These are phyloP conservation scores for Fusarium sp. DNA, from an alignment of 2,329 filamentous ascomycete species.

Conservation along the genomic window DNA sequence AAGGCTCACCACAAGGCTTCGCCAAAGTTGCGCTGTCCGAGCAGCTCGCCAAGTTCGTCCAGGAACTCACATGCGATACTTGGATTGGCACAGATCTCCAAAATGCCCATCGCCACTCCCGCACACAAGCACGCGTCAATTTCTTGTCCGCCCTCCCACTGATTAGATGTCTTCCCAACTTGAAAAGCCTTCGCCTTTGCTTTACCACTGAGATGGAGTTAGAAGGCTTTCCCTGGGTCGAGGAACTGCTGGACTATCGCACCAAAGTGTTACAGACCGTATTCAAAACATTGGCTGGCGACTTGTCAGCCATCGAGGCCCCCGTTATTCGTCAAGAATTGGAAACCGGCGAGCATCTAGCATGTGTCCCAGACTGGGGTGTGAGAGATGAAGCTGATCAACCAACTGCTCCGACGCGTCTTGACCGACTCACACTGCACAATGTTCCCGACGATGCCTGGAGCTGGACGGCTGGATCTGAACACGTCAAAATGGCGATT, in stretches of 20 bases:
- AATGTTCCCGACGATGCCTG: not conserved
- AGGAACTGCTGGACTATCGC: not conserved
- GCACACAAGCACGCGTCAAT: not conserved
- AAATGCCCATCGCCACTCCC: not conserved
- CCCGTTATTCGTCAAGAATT: not conserved
- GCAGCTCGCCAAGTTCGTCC: not conserved
- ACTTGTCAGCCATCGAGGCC: not conserved
- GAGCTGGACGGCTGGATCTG: not conserved
- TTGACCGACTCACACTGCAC: not conserved
- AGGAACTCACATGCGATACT: not conserved
- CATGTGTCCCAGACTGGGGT: not conserved
- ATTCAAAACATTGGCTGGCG: not conserved
- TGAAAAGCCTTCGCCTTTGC: not conserved
- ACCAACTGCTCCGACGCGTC: not conserved
- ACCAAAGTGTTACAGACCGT: not conserved
- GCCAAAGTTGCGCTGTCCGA: not conserved
- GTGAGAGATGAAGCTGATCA: not conserved
- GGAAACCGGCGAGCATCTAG: not conserved
- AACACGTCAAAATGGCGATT: not conserved
- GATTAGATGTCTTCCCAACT: not conserved
- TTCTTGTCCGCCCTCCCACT: not conserved
- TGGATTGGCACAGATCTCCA: not conserved
- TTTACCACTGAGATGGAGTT: not conserved
- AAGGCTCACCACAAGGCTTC: not conserved
- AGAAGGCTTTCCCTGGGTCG: not conserved